A percentile compares a stretch with the other conserved stretches of the same genome.
phyloP scores from a whole-genome alignment of 257 asterid species.

The Capsicum baccatum region DNA sequence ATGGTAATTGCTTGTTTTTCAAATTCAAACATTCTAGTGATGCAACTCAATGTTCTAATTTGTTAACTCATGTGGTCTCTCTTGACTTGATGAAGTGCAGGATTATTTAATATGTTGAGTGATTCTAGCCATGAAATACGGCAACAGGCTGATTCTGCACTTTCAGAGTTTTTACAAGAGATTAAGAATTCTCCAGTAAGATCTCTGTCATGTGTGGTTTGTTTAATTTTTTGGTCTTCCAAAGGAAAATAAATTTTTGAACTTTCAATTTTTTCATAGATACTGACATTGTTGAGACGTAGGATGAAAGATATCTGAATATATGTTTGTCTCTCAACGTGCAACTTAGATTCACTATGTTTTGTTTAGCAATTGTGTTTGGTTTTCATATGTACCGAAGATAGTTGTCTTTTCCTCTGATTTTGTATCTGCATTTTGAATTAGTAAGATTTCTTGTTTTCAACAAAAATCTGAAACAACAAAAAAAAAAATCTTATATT shows the following conservation, averaged over 20 bases:
- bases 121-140: slow-evolving; percentile 99
- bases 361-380: background rate
- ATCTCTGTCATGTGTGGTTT: slow-evolving; percentile 28
- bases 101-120: slow-evolving; percentile 97
- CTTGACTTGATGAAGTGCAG: slow-evolving; percentile 48
- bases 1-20: slow-evolving; percentile 61
- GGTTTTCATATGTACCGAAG: slow-evolving; percentile 1
- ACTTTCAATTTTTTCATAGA: background rate
- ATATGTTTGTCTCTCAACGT: slow-evolving; percentile 8
- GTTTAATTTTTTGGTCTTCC: background rate
- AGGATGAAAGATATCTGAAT: background rate
- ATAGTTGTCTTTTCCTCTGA: background rate
- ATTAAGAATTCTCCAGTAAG: slow-evolving; percentile 99
- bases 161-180: slow-evolving; percentile 98
- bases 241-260: background rate
- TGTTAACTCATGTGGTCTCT: slow-evolving; percentile 14
- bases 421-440: slow-evolving; percentile 19
- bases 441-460: background rate
- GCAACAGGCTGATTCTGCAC: slow-evolving; percentile 99
- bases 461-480: background rate
- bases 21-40: background rate
- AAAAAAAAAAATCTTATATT: background rate
- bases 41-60: slow-evolving; percentile 15
- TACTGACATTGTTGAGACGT: background rate
- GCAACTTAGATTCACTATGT: background rate